phyloP scores from a whole-genome alignment of 345 rosid species.

The Citrus reticulata region DNA sequence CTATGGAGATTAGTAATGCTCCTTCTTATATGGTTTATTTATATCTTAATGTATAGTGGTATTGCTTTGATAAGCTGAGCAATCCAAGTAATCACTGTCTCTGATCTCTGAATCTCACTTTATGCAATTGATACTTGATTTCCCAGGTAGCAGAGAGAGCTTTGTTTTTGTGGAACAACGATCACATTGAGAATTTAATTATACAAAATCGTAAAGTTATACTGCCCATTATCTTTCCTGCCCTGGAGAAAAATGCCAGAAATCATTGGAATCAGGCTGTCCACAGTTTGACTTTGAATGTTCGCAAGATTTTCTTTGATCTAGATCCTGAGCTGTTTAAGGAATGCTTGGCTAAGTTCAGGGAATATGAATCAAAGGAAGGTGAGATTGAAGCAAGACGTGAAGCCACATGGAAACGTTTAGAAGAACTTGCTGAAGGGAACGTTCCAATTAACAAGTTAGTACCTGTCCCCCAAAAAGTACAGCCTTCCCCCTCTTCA shows the following conservation, averaged over 20 bases:
- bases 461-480: constrained; percentile 17
- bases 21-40: neutral
- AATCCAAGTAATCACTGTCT: neutral
- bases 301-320: constrained; percentile 60
- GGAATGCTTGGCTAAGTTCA: constrained; percentile 53
- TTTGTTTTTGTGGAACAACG: constrained; percentile 68
- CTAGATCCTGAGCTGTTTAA: constrained; percentile 61
- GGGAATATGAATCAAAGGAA: constrained; percentile 49
- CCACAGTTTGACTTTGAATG: constrained; percentile 63
- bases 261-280: constrained; percentile 77
- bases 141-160: constrained; percentile 75
- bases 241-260: constrained; percentile 56
- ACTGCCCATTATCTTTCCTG: constrained; percentile 63
- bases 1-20: neutral
- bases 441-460: constrained; percentile 23
- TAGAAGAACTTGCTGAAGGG: constrained; percentile 55
- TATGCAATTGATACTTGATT: constrained; percentile 7
- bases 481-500: constrained; percentile 17
- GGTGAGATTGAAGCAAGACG: constrained; percentile 45
- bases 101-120: constrained; percentile 13
- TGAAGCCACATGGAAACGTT: constrained; percentile 56
- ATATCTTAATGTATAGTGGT: too few species aligned
- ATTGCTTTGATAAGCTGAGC: neutral
- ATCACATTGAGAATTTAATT: constrained; percentile 66
- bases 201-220: constrained; percentile 58